Conservation (phyloP, 148 eudicot species). For the Arctostaphylos glauca region DNA sequence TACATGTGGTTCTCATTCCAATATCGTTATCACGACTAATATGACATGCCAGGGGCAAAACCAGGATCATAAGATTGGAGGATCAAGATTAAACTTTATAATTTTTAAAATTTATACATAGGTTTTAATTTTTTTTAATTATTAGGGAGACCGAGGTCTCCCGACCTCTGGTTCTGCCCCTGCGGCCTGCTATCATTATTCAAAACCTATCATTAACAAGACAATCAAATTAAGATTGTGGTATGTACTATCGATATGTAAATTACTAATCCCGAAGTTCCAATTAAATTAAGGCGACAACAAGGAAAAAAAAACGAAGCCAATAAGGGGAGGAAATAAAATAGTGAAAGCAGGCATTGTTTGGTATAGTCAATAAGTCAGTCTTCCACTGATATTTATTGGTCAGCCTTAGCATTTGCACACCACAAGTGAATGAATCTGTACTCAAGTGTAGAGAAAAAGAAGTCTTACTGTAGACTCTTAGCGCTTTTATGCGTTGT, state of each 20-base stretch:
- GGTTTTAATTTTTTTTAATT: too few species aligned
- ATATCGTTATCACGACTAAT: too few species aligned
- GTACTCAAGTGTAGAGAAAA: neutral
- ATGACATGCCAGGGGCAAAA: too few species aligned
- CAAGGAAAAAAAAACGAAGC: neutral
- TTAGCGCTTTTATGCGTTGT: neutral
- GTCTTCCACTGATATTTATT: slow-evolving; percentile 21
- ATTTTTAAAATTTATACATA: too few species aligned
- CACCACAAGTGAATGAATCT: neutral
- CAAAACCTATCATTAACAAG: neutral
- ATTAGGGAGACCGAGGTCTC: too few species aligned
- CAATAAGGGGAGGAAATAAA: neutral
- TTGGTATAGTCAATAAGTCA: neutral
- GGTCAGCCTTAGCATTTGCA: neutral
- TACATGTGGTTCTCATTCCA: too few species aligned
- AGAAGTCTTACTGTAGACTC: neutral
- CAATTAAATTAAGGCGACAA: neutral
- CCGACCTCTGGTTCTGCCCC: too few species aligned
- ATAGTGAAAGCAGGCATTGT: neutral
- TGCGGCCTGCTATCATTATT: neutral
- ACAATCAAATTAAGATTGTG: neutral
- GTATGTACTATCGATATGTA: neutral
- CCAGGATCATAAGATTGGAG: too few species aligned
- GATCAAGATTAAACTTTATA: too few species aligned
- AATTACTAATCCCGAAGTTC: neutral